Conservation (phyloP, 2,329 filamentous ascomycete species). For the Fusarium solani-melongenae region DNA sequence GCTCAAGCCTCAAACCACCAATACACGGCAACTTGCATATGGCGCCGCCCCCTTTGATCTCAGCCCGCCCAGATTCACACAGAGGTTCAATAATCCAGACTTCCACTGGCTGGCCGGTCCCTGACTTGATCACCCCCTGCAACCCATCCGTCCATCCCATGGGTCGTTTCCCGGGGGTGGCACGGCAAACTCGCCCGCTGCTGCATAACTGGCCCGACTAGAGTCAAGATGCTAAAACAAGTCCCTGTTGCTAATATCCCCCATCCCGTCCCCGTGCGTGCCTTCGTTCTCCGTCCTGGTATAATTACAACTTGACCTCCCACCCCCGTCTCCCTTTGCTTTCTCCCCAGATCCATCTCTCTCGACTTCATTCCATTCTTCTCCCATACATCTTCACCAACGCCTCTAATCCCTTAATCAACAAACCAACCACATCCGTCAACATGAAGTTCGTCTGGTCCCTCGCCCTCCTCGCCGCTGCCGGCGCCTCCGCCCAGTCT, state of each 20-base stretch:
- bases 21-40: conserved; percentile 10
- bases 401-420: neutral
- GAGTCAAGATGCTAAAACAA: conserved; percentile 30
- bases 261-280: conserved; percentile 22
- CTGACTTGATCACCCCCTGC: neutral
- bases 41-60: conserved; percentile 1
- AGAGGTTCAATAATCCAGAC: neutral
- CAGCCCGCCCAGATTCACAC: neutral
- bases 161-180: conserved; percentile 25
- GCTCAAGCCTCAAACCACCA: conserved; percentile 26
- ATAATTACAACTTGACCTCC: conserved; percentile 23
- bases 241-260: conserved; percentile 33
- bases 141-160: conserved; percentile 2
- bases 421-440: conserved; percentile 14
- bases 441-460: conserved; percentile 60
- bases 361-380: conserved; percentile 8
- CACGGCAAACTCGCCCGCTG: conserved; percentile 24
- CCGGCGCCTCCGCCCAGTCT: conserved; percentile 49
- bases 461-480: conserved; percentile 53
- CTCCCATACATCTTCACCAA: neutral
- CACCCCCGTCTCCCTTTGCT: conserved; percentile 14
- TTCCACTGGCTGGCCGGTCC: neutral
- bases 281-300: conserved; percentile 9
- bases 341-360: conserved; percentile 3
- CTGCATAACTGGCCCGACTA: conserved; percentile 8